These are phyloP conservation scores for Kurtzmaniella quercitrusa DNA, from an alignment of 1,139 yeast species.

Conservation along the genomic window DNA sequence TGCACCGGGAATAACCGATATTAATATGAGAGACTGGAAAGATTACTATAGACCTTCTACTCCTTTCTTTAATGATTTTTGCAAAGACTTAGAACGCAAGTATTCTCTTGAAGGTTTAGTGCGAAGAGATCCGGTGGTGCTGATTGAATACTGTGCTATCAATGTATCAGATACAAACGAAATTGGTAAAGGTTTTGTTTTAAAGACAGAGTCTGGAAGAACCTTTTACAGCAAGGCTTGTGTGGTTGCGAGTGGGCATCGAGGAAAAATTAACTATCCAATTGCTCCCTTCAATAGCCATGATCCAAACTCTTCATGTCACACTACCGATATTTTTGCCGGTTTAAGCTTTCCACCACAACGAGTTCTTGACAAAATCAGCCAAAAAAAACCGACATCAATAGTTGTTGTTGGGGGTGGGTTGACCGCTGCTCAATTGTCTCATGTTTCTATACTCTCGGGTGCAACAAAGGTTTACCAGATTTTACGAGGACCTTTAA, in stretches of 20 bases:
- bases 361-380: slow-evolving; percentile 15
- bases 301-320: slow-evolving; percentile 34
- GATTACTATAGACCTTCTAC: slow-evolving; percentile 48
- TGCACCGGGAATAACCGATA: slow-evolving; percentile 31
- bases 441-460: slow-evolving; percentile 30
- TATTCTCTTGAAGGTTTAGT: slow-evolving; percentile 29
- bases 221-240: slow-evolving; percentile 33
- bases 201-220: slow-evolving; percentile 24
- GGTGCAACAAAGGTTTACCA: slow-evolving; percentile 32
- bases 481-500: slow-evolving; percentile 36
- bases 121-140: slow-evolving; percentile 30
- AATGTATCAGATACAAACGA: slow-evolving; percentile 20
- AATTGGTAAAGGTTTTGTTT: slow-evolving; percentile 27
- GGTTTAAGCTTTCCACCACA: slow-evolving; percentile 20
- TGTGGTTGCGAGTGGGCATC: slow-evolving; percentile 40
- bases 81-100: slow-evolving; percentile 30
- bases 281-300: slow-evolving; percentile 20
- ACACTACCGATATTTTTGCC: slow-evolving; percentile 39
- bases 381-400: slow-evolving; percentile 14
- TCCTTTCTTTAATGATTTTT: slow-evolving; percentile 35
- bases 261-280: slow-evolving; percentile 36
- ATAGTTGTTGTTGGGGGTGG: slow-evolving; percentile 48
- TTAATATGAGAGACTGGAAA: slow-evolving; percentile 44
- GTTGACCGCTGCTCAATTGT: slow-evolving; percentile 46
- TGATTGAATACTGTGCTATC: slow-evolving; percentile 27